Evolutionary conservation across 2,329 filamentous ascomycete species (phyloP).

Genomic region (Xylaria sp.): DNA sequence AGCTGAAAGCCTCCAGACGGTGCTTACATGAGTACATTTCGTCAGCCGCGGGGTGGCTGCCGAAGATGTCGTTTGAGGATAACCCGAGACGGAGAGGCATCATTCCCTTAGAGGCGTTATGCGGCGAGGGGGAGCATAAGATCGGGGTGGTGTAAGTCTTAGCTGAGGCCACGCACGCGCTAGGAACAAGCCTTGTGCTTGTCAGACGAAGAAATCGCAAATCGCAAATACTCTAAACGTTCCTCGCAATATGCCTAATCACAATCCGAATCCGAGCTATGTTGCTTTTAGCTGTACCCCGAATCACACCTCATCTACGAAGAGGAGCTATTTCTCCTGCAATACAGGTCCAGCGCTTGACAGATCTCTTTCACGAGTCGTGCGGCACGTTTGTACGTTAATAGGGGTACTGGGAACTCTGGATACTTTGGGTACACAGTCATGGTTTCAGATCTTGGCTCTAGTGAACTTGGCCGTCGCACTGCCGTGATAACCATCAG

Average conservation of each 20-base stretch:
- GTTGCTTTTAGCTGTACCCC: neutral
- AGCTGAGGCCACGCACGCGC: neutral
- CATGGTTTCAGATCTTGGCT: constrained; percentile 14
- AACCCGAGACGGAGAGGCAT: neutral
- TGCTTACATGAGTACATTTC: neutral
- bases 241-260: neutral
- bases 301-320: neutral
- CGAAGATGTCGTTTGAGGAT: neutral
- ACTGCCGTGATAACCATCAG: constrained; percentile 14
- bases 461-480: neutral
- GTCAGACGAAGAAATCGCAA: neutral
- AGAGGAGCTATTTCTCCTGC: neutral
- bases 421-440: neutral
- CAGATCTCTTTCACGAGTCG: too few species aligned
- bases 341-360: neutral
- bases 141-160: neutral
- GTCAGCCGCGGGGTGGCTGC: constrained; percentile 6
- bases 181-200: neutral
- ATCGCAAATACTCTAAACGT: neutral
- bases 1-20: neutral
- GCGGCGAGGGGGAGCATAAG: neutral
- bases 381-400: too few species aligned
- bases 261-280: too few species aligned
- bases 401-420: neutral
- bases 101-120: neutral